Evolutionary conservation across 2,329 filamentous ascomycete species (phyloP).

Genomic region (Pseudofabraea citricarpa): DNA sequence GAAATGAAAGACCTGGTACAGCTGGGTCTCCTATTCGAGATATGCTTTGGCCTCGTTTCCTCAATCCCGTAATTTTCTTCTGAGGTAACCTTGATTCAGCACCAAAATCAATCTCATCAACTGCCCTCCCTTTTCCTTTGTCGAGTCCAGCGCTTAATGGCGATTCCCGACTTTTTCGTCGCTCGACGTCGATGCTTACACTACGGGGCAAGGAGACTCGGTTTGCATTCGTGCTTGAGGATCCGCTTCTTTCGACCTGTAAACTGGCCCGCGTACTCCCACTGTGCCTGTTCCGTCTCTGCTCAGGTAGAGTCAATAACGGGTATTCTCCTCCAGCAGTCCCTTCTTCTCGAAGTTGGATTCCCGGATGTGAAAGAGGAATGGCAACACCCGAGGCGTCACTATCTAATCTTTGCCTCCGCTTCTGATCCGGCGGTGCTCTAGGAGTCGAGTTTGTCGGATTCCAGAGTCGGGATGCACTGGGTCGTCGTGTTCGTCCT

Average conservation of each 20-base stretch:
- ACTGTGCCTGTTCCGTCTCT: constrained; percentile 46
- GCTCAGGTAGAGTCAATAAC: constrained; percentile 52
- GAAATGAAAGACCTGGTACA: constrained; percentile 18
- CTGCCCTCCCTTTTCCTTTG: constrained; percentile 6
- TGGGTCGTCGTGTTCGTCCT: constrained; percentile 20
- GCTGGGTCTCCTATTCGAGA: constrained; percentile 7
- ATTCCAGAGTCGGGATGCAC: constrained; percentile 47
- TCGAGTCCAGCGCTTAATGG: constrained; percentile 10
- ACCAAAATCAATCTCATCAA: constrained; percentile 5
- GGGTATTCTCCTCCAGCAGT: constrained; percentile 34
- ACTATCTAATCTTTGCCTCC: constrained; percentile 8
- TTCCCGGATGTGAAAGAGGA: constrained; percentile 25
- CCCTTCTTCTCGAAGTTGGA: constrained; percentile 19
- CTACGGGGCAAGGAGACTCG: constrained; percentile 26
- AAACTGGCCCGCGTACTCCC: constrained; percentile 36
- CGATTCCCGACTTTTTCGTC: constrained; percentile 23
- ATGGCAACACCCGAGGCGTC: constrained; percentile 15
- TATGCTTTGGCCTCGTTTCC: constrained; percentile 15
- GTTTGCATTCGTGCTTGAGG: constrained; percentile 18
- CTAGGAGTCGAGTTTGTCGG: constrained; percentile 55
- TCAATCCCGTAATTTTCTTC: constrained; percentile 9
- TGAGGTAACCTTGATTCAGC: constrained; percentile 2
- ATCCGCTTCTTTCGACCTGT: constrained; percentile 40
- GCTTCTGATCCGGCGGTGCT: constrained; percentile 21
- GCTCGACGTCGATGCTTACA: constrained; percentile 25